These are phyloP conservation scores for Alternaria rosae DNA, from an alignment of 2,329 filamentous ascomycete species.

Conservation along the genomic window DNA sequence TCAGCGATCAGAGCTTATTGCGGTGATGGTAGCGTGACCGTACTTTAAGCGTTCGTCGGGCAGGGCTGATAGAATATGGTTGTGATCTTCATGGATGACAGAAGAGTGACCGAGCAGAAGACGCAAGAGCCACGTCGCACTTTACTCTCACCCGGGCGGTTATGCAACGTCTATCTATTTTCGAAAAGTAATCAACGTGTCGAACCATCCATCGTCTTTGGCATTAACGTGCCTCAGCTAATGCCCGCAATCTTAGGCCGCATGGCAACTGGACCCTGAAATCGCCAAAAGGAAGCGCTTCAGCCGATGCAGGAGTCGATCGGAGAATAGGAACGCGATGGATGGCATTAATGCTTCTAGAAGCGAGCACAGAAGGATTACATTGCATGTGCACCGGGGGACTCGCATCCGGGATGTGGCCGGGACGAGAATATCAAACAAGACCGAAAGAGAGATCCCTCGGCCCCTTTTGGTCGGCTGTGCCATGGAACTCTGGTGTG, in stretches of 20 bases:
- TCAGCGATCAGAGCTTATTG: neutral
- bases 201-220: neutral
- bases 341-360: conserved; percentile 24
- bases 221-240: conserved; percentile 4
- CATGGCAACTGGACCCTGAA: conserved; percentile 7
- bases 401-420: conserved; percentile 4
- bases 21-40: neutral
- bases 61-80: neutral
- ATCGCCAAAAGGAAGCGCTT: conserved; percentile 13
- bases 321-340: conserved; percentile 11
- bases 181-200: neutral
- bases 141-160: neutral
- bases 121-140: neutral
- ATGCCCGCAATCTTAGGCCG: conserved; percentile 5
- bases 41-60: neutral
- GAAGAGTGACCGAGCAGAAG: neutral
- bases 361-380: conserved; percentile 27
- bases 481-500: neutral
- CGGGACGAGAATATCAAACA: conserved; percentile 2
- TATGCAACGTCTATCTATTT: neutral
- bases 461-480: neutral
- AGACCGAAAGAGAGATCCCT: neutral
- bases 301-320: conserved; percentile 26
- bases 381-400: neutral
- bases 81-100: neutral